Percentiles rank a stretch among this genome's conserved stretches.
These are phyloP conservation scores for Strobilomyces confusus DNA, from an alignment of 768 basidiomycete genomes.

Conservation along the genomic window DNA sequence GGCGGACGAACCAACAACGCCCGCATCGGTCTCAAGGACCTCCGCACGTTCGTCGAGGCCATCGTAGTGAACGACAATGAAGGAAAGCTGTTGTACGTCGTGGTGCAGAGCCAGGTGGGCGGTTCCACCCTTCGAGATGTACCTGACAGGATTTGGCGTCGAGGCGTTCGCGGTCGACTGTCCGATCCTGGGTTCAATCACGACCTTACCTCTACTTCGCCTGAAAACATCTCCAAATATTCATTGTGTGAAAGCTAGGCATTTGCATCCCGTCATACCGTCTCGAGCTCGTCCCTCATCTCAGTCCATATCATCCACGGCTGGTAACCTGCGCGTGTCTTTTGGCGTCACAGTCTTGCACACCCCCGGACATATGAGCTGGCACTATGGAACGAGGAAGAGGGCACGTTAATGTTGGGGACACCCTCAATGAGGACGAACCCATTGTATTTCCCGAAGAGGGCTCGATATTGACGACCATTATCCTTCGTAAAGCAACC, in stretches of 20 bases:
- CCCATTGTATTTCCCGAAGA: constrained; percentile 53
- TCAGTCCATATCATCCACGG: constrained; percentile 29
- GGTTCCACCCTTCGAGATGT: neutral
- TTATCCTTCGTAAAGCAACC: constrained; percentile 39
- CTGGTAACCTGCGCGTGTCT: constrained; percentile 10
- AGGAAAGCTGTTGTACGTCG: constrained; percentile 41
- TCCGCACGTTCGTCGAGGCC: constrained; percentile 49
- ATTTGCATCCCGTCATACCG: constrained; percentile 44
- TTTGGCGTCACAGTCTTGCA: constrained; percentile 45
- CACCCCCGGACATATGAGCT: constrained; percentile 57
- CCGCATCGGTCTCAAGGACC: constrained; percentile 37
- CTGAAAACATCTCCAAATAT: constrained; percentile 39
- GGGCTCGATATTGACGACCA: constrained; percentile 45
- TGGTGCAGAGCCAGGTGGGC: constrained; percentile 46
- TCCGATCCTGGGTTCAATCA: constrained; percentile 47
- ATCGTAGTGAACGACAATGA: constrained; percentile 40
- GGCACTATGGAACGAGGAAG: constrained; percentile 47
- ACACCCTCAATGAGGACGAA: constrained; percentile 52
- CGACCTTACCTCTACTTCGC: constrained; percentile 41
- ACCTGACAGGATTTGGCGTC: constrained; percentile 12
- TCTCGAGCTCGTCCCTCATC: constrained; percentile 44
- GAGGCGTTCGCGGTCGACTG: constrained; percentile 49
- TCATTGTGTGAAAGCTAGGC: constrained; percentile 43
- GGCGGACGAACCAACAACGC: constrained; percentile 44
- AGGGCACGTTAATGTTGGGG: constrained; percentile 53